Evolutionary conservation across 768 basidiomycete species (phyloP), one percentile per base, ranked within the genome.

Genomic region (Podaxis sp.): DNA sequence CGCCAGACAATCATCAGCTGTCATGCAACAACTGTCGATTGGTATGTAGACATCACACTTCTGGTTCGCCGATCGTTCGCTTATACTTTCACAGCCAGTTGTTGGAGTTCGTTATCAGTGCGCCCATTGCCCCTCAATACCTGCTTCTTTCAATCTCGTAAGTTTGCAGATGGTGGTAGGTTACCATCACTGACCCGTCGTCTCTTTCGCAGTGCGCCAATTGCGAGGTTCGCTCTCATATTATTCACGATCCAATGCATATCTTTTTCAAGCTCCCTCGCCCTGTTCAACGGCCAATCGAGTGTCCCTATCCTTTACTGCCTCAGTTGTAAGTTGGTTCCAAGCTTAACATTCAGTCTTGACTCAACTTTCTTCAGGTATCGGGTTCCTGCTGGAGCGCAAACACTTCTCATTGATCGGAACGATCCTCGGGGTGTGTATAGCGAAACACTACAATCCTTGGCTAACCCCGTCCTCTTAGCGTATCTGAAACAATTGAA

Each of bases 251-350:
- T 71, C 87, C 93, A 0, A 83, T 82, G 75, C 95, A 98, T 65
- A 77, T 90, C 11, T 98, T 97, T 76, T 86, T 96, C 80, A 96
- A 93, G 70, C 80, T 98, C 37, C 87, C 87, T 37, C 83, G 91
- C 20, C 92, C 90, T 2, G 88, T 96, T 11, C 82, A 93, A 30
- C 79, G 81, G 13, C 82, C 73, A 4, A 66, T 84, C 3, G 75
- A 79, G 66, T 84, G 84, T 0, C 68, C 79, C 0, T 75, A 72
- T n/a, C 84, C 89, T 0, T 77, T 95, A 66, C 72, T 96, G 3
- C 91, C 94, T 0, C 72, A 79, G 20, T 67, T 96, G 89, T 91
- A 71, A 56, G 86, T 75, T 26, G 28, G 24, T 11, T 38, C 36
- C 22, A 10, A 20, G 12, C 30, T 53, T 24, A 17, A 11, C 40